Evolutionary conservation across 305 asterid species (phyloP).

Genomic region (Coffea humblotiana): DNA sequence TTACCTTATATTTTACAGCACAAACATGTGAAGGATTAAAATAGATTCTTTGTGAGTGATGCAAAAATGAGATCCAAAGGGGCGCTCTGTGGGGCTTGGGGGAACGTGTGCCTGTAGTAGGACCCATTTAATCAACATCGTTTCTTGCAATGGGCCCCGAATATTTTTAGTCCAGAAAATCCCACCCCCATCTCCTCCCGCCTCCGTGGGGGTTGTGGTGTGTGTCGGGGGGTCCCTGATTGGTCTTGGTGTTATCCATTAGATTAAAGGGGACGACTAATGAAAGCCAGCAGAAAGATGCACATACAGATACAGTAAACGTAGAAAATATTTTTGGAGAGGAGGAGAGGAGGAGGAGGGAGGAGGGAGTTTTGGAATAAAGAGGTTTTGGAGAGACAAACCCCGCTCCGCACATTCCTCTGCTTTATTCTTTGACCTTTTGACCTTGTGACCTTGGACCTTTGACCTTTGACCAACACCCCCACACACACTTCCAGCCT

Average conservation of each 20-base stretch:
- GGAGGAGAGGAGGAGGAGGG: constrained; percentile 1
- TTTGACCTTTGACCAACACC: constrained; percentile 71
- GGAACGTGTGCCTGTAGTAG: constrained; percentile 21
- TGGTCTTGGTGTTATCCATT: constrained; percentile 18
- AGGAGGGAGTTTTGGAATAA: constrained; percentile 1
- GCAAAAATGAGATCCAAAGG: constrained; percentile 19
- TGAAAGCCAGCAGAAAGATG: constrained; percentile 9
- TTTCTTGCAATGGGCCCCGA: constrained; percentile 21
- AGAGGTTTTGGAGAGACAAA: constrained; percentile 25
- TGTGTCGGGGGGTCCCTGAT: neutral
- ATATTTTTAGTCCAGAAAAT: neutral
- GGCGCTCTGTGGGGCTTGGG: neutral
- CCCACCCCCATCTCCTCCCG: neutral
- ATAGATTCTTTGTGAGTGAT: constrained; percentile 35
- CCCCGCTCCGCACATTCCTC: constrained; percentile 40
- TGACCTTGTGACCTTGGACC: constrained; percentile 57
- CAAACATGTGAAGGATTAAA: constrained; percentile 39
- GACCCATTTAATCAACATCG: constrained; percentile 45
- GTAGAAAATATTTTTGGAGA: neutral
- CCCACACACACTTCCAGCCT: no score
- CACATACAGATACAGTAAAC: no score
- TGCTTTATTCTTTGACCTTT: constrained; percentile 23
- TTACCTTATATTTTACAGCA: no score
- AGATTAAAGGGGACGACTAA: neutral
- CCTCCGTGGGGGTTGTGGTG: no score